Evolutionary conservation across 2,329 filamentous ascomycete species (phyloP), one percentile per base, ranked within the genome.

Genomic region (Chrysoporthe puriensis): DNA sequence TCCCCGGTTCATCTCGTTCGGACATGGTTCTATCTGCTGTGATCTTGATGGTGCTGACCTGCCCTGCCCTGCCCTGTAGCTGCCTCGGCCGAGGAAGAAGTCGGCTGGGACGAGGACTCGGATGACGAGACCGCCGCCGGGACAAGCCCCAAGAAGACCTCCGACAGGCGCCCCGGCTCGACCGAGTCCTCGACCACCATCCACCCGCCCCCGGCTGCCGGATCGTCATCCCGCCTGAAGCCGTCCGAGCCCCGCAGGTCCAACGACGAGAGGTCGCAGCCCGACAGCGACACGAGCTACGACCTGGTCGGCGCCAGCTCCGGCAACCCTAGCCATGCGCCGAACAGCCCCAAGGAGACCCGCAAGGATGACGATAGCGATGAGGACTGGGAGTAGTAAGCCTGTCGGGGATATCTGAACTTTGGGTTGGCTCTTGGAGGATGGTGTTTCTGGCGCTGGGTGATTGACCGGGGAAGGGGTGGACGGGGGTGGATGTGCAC

Each of bases 221-320:
- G 26, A 4, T 73, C 75, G 71, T 70, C 81, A 69, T 75, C 75
- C 57, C 76, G 76, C n/a, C 81, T 88, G 60, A 93, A 93, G 78
- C 85, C 89, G 36, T 79, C 81, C 42, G 88, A 91, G 73, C 82
- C 89, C 21, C 90, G 92, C 60, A 88, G 86, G 74, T 96, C 94
- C 36, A 91, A 96, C 74, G 94, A 97, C 75, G 91, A 94, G 77
- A 94, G 95, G 77, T 96, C 92, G 36, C 92, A 96, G 73, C 89
- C 94, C 8, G 96, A 96, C 74, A 97, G 95, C 77, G 96, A 99
- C 74, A 93, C 93, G 21, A 97, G 94, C 81, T 99, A 99, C 78
- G 96, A 99, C 77, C 86, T 99, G 44, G 93, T 99, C 58, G 91
- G 91, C 8, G 90, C 90, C 6, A 84, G 88, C 58, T 94, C 91